Conservation (phyloP, 164 flowering plant species). For the Houttuynia cordata region DNA sequence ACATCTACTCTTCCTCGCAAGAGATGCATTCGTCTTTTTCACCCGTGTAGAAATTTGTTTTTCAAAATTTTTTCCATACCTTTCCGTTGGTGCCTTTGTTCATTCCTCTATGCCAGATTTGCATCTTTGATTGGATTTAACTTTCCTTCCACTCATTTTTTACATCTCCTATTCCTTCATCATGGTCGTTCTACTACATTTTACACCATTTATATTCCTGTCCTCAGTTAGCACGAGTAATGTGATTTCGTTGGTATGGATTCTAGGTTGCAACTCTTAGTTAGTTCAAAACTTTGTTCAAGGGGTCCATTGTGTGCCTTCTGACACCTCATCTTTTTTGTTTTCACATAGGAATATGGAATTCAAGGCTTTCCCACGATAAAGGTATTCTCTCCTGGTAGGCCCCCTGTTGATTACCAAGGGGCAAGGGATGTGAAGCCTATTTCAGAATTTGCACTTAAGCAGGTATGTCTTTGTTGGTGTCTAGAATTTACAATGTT, state of each 20-base stretch:
- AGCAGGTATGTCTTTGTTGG: slow-evolving; percentile 45
- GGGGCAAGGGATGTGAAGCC: slow-evolving; percentile 96
- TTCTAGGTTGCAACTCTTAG: no score
- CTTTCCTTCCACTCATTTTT: no score
- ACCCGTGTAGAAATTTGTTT: no score
- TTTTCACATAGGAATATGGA: slow-evolving; percentile 61
- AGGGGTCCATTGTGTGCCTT: neutral
- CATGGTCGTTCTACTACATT: no score
- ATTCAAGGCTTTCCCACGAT: slow-evolving; percentile 92
- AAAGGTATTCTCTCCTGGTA: slow-evolving; percentile 87
- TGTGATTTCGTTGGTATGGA: no score
- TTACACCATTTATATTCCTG: no score
- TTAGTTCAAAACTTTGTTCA: neutral
- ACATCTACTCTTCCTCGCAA: no score
- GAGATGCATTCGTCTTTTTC: no score
- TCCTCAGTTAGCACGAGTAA: no score
- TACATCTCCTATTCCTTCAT: no score
- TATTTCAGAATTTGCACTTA: slow-evolving; percentile 67
- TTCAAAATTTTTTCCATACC: neutral
- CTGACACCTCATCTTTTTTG: neutral
- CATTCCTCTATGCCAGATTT: neutral
- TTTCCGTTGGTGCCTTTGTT: neutral
- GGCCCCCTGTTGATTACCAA: slow-evolving; percentile 84
- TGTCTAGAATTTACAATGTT: neutral
- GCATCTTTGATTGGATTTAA: no score